Evolutionary conservation across 1,284 basidiomycete genomes (phyloP).

Genomic region (Leccinum ponderosum): DNA sequence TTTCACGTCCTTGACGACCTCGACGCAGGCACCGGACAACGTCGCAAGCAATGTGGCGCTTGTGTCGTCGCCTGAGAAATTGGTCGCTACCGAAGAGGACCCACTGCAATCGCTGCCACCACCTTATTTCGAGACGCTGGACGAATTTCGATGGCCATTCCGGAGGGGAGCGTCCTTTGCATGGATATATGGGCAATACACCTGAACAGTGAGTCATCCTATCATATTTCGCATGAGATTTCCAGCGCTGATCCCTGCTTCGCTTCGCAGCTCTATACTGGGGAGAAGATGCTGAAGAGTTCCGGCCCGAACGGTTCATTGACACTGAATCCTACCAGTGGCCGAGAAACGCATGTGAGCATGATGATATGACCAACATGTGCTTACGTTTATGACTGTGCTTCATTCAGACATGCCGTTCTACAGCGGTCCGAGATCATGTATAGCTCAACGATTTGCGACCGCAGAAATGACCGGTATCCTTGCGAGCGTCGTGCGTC

Average conservation of each 20-base stretch:
- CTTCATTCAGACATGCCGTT: slow-evolving; percentile 37
- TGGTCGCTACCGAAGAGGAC: slow-evolving; percentile 20
- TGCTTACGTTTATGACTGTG: not conserved
- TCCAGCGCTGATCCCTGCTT: not conserved
- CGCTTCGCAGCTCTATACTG: slow-evolving; percentile 36
- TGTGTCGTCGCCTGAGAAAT: slow-evolving; percentile 42
- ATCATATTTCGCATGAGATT: not conserved
- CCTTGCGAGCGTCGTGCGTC: slow-evolving; percentile 31
- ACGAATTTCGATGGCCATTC: slow-evolving; percentile 41
- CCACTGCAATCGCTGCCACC: slow-evolving; percentile 40
- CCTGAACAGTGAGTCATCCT: slow-evolving; percentile 32
- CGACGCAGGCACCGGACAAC: slow-evolving; percentile 35
- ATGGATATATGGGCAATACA: slow-evolving; percentile 43
- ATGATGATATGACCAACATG: no score
- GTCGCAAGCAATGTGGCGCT: slow-evolving; percentile 51
- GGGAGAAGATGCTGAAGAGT: slow-evolving; percentile 43
- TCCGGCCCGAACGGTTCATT: slow-evolving; percentile 49
- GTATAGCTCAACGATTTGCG: slow-evolving; percentile 42
- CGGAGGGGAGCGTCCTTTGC: slow-evolving; percentile 39
- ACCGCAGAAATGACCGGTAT: slow-evolving; percentile 28
- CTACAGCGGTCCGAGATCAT: slow-evolving; percentile 38
- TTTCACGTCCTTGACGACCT: slow-evolving; percentile 46
- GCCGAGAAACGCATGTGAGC: slow-evolving; percentile 37
- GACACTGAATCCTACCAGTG: no score
- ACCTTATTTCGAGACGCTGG: slow-evolving; percentile 45